A percentile compares a stretch with the other conserved stretches of the same genome.
These are phyloP conservation scores for Cyclostephanos invisitatus DNA, from an alignment of 108 stramenopile genomes.

Conservation along the genomic window DNA sequence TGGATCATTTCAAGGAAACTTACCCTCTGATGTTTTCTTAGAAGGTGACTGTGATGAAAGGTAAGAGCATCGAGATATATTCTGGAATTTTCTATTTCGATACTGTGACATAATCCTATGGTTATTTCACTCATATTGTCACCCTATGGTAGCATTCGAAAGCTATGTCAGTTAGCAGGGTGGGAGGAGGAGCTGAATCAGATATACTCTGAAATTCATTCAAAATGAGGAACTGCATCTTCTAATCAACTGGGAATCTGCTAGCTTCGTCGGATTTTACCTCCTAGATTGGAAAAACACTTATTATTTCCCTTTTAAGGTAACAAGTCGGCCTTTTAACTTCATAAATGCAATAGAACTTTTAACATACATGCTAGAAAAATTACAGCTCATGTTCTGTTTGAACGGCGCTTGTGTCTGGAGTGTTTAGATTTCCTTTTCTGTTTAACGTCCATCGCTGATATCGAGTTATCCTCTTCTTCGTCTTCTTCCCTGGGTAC, in stretches of 20 bases:
- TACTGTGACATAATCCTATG: neutral
- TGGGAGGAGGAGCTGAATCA: constrained; percentile 39
- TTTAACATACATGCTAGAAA: neutral
- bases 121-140: neutral
- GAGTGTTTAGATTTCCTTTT: constrained; percentile 49
- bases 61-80: constrained; percentile 3
- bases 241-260: too few species aligned
- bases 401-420: constrained; percentile 39
- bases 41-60: constrained; percentile 45
- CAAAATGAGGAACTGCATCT: neutral
- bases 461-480: constrained; percentile 51
- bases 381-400: neutral
- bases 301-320: neutral
- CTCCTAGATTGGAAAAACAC: too few species aligned
- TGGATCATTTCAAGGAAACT: constrained; percentile 19
- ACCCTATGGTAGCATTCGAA: constrained; percentile 17
- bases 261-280: too few species aligned
- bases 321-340: neutral
- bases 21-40: constrained; percentile 30
- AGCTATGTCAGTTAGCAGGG: constrained; percentile 29
- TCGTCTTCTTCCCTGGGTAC: constrained; percentile 89
- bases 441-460: constrained; percentile 15
- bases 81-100: neutral
- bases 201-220: constrained; percentile 12
- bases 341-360: too few species aligned